Base-by-base conservation (phyloP, 305 asterid species). In the Solanum hybrid region DNA sequence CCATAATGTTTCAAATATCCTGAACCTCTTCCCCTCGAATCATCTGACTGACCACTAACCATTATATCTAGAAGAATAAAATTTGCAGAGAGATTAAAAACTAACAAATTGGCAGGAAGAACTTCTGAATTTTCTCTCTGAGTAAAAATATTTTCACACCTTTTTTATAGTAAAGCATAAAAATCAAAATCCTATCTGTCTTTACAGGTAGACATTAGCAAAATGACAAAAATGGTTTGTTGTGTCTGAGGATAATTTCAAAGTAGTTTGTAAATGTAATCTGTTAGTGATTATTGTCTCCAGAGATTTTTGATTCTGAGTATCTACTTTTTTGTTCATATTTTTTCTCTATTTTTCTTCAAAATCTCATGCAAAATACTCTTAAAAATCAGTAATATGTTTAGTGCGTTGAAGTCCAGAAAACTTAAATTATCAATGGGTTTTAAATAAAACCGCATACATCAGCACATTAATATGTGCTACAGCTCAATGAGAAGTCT, bases 1-100 rank as follows among this genome's bases (percentile, higher is more conserved):
- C 29, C 15, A n/a, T 66, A 66, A 66, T 31, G 29, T 66, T 66
- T 66, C 75, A 66, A 66, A 66, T 66, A n/a, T 66, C 31, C 75
- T 4, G 29, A n/a, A 29, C 3, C 31, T 66, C 29, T n/a, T 66
- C 29, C 75, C 75, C 14, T 66, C 6, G 6, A 94, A 90, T 95
- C 97, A 87, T 93, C 96, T 0, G 96, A 72, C 22, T 72, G n/a
- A 27, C 36, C 78, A 27, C 36, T 15, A 75, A 75, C 38, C 40
- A 75, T 75, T 31, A 31, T 31, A 31, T 75, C 14, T 31, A 15
- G 38, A 75, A 75, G 38, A 31, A 75, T 31, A 75, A 75, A 15
- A 75, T 75, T 15, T 15, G 80, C 40, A 31, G 24, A 31, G 38
- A 75, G 80, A 15, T 75, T 75, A 75, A 75, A 75, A 15, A 27